phyloP scores from a whole-genome alignment of 106 monocot genomes.

The Phalaenopsis equestris region DNA sequence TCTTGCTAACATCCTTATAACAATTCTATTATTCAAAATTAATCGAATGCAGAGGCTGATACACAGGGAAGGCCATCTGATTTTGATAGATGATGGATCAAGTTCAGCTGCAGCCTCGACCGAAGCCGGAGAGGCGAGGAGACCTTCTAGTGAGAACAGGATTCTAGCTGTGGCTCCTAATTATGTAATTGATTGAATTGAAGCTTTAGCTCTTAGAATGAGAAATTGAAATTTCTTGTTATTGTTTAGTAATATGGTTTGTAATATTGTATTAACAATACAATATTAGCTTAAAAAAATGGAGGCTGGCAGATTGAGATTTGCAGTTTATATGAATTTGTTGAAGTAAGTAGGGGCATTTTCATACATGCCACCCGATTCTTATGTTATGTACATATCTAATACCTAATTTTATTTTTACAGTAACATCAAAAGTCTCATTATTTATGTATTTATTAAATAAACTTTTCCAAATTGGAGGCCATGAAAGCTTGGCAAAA shows the following conservation, averaged over 20 bases:
- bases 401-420: too few species aligned
- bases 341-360: not conserved
- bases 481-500: too few species aligned
- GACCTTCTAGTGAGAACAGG: conserved; percentile 53
- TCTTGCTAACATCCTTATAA: too few species aligned
- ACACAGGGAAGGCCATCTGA: conserved; percentile 90
- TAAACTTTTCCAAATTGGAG: too few species aligned
- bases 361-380: too few species aligned
- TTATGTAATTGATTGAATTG: conserved; percentile 66
- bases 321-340: not conserved
- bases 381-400: too few species aligned
- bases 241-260: not conserved
- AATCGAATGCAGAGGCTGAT: conserved; percentile 71
- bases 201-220: not conserved
- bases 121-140: conserved; percentile 31
- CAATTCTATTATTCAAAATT: not conserved
- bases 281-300: too few species aligned
- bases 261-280: too few species aligned
- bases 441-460: too few species aligned
- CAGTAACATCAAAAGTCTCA: too few species aligned
- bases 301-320: not conserved
- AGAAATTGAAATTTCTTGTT: not conserved
- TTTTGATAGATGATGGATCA: conserved; percentile 85
- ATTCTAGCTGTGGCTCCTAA: conserved; percentile 90
- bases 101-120: conserved; percentile 20